A percentile compares a stretch with the other conserved stretches of the same genome.
Evolutionary conservation across 768 basidiomycete genomes (phyloP).

Genomic region (Calocybe indica): DNA sequence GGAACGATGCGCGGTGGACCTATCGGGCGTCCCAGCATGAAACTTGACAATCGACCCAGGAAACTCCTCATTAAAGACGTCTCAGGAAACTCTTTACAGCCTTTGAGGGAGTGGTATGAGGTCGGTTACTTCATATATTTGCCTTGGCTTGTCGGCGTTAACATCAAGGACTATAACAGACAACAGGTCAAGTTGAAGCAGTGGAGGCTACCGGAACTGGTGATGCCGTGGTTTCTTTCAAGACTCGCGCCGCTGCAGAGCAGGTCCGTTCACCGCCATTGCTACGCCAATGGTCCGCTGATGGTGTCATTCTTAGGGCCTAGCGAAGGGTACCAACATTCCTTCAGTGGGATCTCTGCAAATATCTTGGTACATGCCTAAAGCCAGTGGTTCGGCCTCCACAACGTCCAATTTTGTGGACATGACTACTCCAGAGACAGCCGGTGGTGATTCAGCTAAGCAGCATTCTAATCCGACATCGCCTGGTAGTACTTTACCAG

Average conservation of each 20-base stretch:
- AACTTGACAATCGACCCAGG: constrained; percentile 85
- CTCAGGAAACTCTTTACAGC: constrained; percentile 41
- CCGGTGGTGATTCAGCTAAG: too few relatives aligned
- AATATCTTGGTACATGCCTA: constrained; percentile 53
- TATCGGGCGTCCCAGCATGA: constrained; percentile 68
- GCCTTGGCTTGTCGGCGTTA: constrained; percentile 1
- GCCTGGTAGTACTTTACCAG: neutral
- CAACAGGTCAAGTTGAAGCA: constrained; percentile 65
- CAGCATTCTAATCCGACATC: too few relatives aligned
- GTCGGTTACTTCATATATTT: constrained; percentile 25
- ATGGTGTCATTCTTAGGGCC: constrained; percentile 39
- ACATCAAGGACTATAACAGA: constrained; percentile 29
- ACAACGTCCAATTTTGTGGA: neutral
- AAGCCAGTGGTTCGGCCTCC: neutral
- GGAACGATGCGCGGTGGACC: constrained; percentile 57
- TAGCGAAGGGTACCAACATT: constrained; percentile 66
- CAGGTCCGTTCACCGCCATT: constrained; percentile 38
- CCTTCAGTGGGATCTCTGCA: constrained; percentile 61
- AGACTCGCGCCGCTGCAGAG: constrained; percentile 67
- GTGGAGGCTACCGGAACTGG: constrained; percentile 49
- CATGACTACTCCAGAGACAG: neutral
- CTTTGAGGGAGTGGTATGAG: constrained; percentile 82
- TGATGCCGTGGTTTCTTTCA: constrained; percentile 64
- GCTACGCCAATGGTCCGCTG: neutral
- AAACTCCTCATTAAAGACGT: constrained; percentile 72